Evolutionary conservation across 176 grass and related monocot species (phyloP).

Genomic region (Aechmea fasciata): DNA sequence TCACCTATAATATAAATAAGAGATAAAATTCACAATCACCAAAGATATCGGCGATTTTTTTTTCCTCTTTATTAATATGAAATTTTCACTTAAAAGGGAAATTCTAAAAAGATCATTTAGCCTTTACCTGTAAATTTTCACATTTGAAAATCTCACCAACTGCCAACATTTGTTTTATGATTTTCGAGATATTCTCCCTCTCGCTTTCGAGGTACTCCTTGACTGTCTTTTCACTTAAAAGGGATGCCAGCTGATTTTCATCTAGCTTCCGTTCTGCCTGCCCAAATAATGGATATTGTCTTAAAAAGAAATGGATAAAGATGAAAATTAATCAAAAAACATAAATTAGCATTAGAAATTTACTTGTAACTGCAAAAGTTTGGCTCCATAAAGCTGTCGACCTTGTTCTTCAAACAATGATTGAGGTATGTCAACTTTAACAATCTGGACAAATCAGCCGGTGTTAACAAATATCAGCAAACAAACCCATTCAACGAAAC

Average conservation of each 20-base stretch:
- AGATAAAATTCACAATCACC: too few relatives aligned
- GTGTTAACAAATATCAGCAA: neutral
- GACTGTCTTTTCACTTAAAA: conserved; percentile 65
- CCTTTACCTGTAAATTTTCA: conserved; percentile 81
- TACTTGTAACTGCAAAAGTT: conserved; percentile 87
- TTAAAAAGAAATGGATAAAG: conserved; percentile 17
- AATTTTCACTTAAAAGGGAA: neutral
- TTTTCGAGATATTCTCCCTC: conserved; percentile 62
- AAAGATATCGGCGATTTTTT: too few relatives aligned
- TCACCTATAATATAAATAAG: too few relatives aligned
- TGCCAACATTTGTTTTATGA: conserved; percentile 94
- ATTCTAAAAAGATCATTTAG: neutral
- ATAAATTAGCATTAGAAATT: conserved; percentile 7
- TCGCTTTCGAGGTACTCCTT: conserved; percentile 67
- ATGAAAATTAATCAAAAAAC: neutral
- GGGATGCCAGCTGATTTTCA: conserved; percentile 60
- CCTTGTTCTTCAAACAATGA: conserved; percentile 97
- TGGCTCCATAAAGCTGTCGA: conserved; percentile 82
- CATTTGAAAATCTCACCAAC: conserved; percentile 84
- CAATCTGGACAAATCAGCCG: conserved; percentile 49
- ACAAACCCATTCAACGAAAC: too few relatives aligned
- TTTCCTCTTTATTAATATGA: too few relatives aligned
- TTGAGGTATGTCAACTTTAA: conserved; percentile 87
- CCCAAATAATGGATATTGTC: conserved; percentile 21
- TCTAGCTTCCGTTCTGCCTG: conserved; percentile 81